A percentile compares a stretch with the other conserved stretches of the same genome.
phyloP scores from a whole-genome alignment of 768 basidiomycete species.

The Chalciporus piperatus region DNA sequence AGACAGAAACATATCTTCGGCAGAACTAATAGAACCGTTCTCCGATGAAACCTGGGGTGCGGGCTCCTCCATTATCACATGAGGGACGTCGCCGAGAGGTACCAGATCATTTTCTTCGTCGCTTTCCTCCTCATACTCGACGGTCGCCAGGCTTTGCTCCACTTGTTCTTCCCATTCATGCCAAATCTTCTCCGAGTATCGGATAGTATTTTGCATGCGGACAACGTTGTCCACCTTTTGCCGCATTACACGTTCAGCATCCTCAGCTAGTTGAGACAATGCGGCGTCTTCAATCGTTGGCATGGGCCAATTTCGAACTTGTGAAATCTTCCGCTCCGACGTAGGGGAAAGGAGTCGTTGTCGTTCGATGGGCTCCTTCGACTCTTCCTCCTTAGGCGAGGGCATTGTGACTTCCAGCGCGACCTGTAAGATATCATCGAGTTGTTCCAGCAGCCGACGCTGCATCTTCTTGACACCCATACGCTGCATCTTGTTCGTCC shows the following conservation, averaged over 20 bases:
- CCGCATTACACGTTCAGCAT: slow-evolving; percentile 85
- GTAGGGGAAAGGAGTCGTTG: slow-evolving; percentile 86
- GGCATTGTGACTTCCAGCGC: slow-evolving; percentile 84
- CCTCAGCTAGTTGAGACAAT: slow-evolving; percentile 76
- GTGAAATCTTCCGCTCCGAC: slow-evolving; percentile 84
- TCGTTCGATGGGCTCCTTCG: slow-evolving; percentile 87
- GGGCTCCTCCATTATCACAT: slow-evolving; percentile 23
- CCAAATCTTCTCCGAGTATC: slow-evolving; percentile 95
- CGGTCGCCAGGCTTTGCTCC: slow-evolving; percentile 57
- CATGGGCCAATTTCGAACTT: slow-evolving; percentile 82
- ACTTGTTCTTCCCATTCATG: slow-evolving; percentile 95
- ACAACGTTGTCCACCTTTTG: slow-evolving; percentile 95
- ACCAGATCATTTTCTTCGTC: slow-evolving; percentile 43
- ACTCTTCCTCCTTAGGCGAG: slow-evolving; percentile 86
- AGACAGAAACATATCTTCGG: slow-evolving; percentile 37
- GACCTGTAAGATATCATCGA: slow-evolving; percentile 81
- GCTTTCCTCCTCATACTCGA: slow-evolving; percentile 55
- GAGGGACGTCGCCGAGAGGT: slow-evolving; percentile 25
- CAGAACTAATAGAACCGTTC: slow-evolving; percentile 16
- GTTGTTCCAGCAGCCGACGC: slow-evolving; percentile 76
- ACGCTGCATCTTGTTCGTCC: slow-evolving; percentile 73
- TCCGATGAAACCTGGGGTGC: slow-evolving; percentile 11
- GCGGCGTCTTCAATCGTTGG: slow-evolving; percentile 86
- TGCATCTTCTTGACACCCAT: slow-evolving; percentile 80
- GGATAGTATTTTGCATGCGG: slow-evolving; percentile 94